Conservation (phyloP, 2,329 filamentous ascomycete species). For the Furcasterigmium sp. region DNA sequence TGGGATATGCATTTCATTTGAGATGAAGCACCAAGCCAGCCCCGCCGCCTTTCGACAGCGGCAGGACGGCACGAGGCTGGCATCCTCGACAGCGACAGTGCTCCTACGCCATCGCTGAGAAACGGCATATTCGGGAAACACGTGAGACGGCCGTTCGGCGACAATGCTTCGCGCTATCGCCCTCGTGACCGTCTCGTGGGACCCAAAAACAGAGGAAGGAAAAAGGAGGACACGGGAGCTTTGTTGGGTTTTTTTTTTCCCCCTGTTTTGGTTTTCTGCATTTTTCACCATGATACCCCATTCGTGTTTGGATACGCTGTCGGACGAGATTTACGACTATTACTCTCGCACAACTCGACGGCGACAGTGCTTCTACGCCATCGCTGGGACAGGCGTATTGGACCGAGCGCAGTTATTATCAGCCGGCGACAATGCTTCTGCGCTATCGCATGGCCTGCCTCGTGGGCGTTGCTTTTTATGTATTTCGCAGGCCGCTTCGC, state of each 20-base stretch:
- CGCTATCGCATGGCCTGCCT: constrained; percentile 37
- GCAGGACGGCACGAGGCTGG: constrained; percentile 11
- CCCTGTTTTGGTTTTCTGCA: constrained; percentile 15
- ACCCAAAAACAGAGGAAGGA: constrained; percentile 2
- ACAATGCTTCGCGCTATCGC: constrained; percentile 54
- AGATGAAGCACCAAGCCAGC: constrained; percentile 10
- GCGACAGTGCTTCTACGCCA: constrained; percentile 43
- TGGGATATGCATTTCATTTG: constrained; percentile 21
- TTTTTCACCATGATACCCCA: constrained; percentile 48
- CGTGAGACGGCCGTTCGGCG: constrained; percentile 31
- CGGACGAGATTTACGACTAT: constrained; percentile 13
- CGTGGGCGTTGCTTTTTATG: constrained; percentile 10
- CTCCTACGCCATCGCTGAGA: constrained; percentile 41
- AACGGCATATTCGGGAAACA: constrained; percentile 36
- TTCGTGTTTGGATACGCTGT: constrained; percentile 49
- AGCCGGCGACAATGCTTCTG: constrained; percentile 46
- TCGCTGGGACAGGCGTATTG: constrained; percentile 41
- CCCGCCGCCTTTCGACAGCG: constrained; percentile 6
- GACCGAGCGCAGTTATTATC: constrained; percentile 32
- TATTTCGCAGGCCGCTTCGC: neutral
- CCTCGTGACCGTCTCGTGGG: constrained; percentile 10
- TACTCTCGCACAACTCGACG: constrained; percentile 23
- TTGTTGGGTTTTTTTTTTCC: constrained; percentile 9
- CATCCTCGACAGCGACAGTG: constrained; percentile 32
- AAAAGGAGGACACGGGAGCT: neutral